phyloP scores from a whole-genome alignment of 805 yeast species.

The Schizosaccharomyces lindneri region DNA sequence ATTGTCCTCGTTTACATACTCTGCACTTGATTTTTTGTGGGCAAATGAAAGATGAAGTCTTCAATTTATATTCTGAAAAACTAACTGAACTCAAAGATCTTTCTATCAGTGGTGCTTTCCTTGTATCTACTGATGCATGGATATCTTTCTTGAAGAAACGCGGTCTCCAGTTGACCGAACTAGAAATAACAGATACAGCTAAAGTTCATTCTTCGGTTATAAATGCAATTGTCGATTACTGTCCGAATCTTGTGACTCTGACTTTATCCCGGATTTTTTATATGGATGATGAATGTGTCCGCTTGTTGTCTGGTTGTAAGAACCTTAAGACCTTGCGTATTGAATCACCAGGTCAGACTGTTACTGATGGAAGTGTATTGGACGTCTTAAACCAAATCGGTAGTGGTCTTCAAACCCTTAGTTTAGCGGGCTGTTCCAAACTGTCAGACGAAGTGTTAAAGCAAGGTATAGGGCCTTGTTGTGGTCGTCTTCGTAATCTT shows the following conservation, averaged over 20 bases:
- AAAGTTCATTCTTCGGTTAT: conserved; percentile 48
- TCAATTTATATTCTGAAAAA: conserved; percentile 36
- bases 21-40: conserved; percentile 81
- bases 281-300: conserved; percentile 34
- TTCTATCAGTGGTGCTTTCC: conserved; percentile 70
- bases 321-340: conserved; percentile 26
- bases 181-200: conserved; percentile 61
- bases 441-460: conserved; percentile 34
- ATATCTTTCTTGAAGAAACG: conserved; percentile 36
- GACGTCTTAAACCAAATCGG: conserved; percentile 30
- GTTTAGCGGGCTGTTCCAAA: conserved; percentile 47
- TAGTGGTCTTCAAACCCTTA: conserved; percentile 28
- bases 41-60: conserved; percentile 52
- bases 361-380: conserved; percentile 20
- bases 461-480: conserved; percentile 35
- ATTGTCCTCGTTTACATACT: conserved; percentile 44
- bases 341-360: conserved; percentile 31
- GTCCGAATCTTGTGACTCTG: conserved; percentile 29
- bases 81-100: conserved; percentile 29
- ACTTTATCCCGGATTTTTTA: conserved; percentile 52
- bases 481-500: conserved; percentile 29
- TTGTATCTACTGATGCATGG: conserved; percentile 61
- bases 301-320: conserved; percentile 28
- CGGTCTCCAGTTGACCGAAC: conserved; percentile 28
- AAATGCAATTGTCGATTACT: conserved; percentile 32